Base-by-base conservation (phyloP, 148 eudicot genomes). In the Vaccinium darrowii region DNA sequence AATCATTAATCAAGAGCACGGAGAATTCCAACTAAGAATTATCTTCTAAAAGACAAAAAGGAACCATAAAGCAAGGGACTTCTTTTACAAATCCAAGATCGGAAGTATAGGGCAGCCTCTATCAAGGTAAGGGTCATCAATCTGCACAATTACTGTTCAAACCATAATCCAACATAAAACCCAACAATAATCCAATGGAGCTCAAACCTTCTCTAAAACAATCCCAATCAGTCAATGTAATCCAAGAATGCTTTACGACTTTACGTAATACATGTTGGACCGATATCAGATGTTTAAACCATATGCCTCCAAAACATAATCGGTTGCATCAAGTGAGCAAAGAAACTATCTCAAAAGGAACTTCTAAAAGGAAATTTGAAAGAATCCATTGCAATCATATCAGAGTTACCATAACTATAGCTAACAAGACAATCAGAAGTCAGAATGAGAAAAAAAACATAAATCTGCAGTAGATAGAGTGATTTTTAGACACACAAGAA, bases 151-250 rank as follows among this genome's bases (percentile, higher is more conserved):
- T 72, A 19, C 50, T 15, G 21, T 36, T 8, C 77, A 73, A 36
- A 36, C 39, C 39, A 36, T 36, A 36, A 36, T 36, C 39, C 3
- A 36, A 36, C 39, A 36, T 36, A 39, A 39, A 73, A 73, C 77
- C 77, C 5, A 63, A 63, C 71, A 36, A 23, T 7, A 43, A 78
- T 19, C 8, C 53, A 76, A 76, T 11, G 7, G 80, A 78, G 60
- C 80, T 78, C 80, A 50, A 10, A 53, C 27, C 30, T 78, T 78
- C 58, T 49, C 12, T 10, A 39, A 78, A 78, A 78, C 56, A 78
- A 78, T 3, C 10, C 15, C 39, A 78, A 21, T n/a, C 56, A 11
- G 13, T 78, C 79, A 49, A 33, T 3, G 7, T 15, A 19, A 50
- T 21, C 11, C 52, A 76, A 47, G 54, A 9, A 76, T 19, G 54